These are phyloP conservation scores for Suhomyces sp. DNA, from an alignment of 805 yeast genomes.

Conservation along the genomic window DNA sequence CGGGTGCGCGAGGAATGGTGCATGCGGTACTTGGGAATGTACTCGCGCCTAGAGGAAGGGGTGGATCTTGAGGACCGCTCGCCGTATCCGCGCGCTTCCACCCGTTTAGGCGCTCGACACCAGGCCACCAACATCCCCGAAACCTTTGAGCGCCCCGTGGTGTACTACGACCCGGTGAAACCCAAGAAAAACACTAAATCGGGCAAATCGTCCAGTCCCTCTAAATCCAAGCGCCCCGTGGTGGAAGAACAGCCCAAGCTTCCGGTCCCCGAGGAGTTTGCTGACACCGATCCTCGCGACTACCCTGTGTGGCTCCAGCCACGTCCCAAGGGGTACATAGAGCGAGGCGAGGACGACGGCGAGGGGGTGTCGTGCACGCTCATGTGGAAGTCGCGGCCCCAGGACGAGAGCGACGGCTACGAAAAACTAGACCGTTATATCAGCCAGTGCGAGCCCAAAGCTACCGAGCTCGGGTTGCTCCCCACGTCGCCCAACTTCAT, in stretches of 20 bases:
- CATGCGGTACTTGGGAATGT: slow-evolving; percentile 73
- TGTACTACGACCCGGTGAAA: slow-evolving; percentile 54
- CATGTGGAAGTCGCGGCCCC: slow-evolving; percentile 57
- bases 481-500: slow-evolving; percentile 77
- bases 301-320: slow-evolving; percentile 77
- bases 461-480: slow-evolving; percentile 50
- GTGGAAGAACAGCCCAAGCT: slow-evolving; percentile 19
- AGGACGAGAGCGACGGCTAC: slow-evolving; percentile 24
- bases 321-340: slow-evolving; percentile 75
- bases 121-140: slow-evolving; percentile 67
- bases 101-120: slow-evolving; percentile 69
- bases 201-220: slow-evolving; percentile 5
- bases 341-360: slow-evolving; percentile 72
- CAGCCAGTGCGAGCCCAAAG: slow-evolving; percentile 51
- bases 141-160: slow-evolving; percentile 58
- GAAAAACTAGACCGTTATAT: slow-evolving; percentile 51
- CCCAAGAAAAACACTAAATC: slow-evolving; percentile 9
- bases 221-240: not conserved
- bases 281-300: slow-evolving; percentile 40
- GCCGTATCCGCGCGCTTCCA: slow-evolving; percentile 77
- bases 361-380: slow-evolving; percentile 52
- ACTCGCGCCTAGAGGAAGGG: slow-evolving; percentile 71
- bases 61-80: slow-evolving; percentile 68
- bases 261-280: slow-evolving; percentile 47
- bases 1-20: slow-evolving; percentile 74